Conservation (phyloP, 108 stramenopile species). For the Cyclotella atomus region DNA sequence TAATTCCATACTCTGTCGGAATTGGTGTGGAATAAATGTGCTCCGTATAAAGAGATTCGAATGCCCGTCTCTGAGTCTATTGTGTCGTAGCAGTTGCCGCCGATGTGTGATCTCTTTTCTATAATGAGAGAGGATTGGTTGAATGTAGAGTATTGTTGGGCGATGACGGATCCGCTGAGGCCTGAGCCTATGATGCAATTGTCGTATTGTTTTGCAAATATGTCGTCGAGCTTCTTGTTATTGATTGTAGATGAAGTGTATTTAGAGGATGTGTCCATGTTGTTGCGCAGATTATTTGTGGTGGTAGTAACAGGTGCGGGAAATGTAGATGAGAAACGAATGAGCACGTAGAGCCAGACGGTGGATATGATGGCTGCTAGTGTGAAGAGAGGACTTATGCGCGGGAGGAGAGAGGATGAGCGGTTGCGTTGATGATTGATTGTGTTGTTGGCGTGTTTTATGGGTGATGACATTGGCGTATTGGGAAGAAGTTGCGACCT, state of each 20-base stretch:
- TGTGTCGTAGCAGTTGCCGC: slow-evolving; percentile 87
- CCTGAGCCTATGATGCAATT: slow-evolving; percentile 82
- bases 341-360: slow-evolving; percentile 7
- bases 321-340: not conserved
- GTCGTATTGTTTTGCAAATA: slow-evolving; percentile 46
- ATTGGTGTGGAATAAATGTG: slow-evolving; percentile 80
- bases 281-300: not conserved
- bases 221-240: not conserved
- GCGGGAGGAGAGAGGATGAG: not conserved
- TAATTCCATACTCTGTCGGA: slow-evolving; percentile 78
- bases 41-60: slow-evolving; percentile 64
- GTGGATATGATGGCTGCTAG: not conserved
- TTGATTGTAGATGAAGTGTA: not conserved
- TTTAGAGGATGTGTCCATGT: not conserved
- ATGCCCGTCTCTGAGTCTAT: slow-evolving; percentile 70
- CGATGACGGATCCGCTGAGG: slow-evolving; percentile 75
- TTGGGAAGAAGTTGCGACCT: too few species aligned
- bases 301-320: not conserved
- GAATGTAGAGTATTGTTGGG: slow-evolving; percentile 72
- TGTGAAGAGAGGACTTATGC: not conserved
- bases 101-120: slow-evolving; percentile 78
- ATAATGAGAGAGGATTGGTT: slow-evolving; percentile 64
- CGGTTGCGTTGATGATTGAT: not conserved
- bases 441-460: not conserved
- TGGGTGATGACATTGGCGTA: slow-evolving; percentile 3